These are phyloP conservation scores for Bretschneidera sinensis DNA, from an alignment of 345 rosid species.

Conservation along the genomic window DNA sequence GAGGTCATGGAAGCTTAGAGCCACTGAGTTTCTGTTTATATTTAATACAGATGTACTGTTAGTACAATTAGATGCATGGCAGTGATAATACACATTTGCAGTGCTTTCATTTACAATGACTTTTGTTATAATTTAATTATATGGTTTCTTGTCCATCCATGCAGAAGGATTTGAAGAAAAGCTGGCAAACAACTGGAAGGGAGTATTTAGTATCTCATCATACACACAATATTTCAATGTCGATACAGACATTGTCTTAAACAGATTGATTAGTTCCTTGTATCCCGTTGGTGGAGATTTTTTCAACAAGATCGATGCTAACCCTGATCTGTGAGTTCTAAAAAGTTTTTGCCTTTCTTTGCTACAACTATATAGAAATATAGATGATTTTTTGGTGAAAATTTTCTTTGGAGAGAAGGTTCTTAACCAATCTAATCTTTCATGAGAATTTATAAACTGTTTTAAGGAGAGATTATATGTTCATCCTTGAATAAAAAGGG, in stretches of 20 bases:
- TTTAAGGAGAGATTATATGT: no score
- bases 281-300: slow-evolving; percentile 72
- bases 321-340: slow-evolving; percentile 88
- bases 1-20: not conserved
- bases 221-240: slow-evolving; percentile 82
- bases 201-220: slow-evolving; percentile 71
- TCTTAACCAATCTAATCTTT: no score
- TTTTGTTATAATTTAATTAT: not conserved
- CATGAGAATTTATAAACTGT: no score
- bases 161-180: slow-evolving; percentile 85
- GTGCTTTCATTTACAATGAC: no score
- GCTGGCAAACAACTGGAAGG: slow-evolving; percentile 76
- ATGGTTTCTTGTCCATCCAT: slow-evolving; percentile 1
- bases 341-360: not conserved
- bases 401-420: not conserved
- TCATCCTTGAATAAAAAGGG: not conserved
- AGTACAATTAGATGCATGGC: not conserved
- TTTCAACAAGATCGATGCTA: slow-evolving; percentile 85
- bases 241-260: slow-evolving; percentile 77
- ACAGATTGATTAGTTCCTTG: slow-evolving; percentile 75
- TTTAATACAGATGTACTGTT: not conserved
- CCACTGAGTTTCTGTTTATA: not conserved
- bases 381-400: not conserved
- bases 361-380: no score
- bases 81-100: not conserved